Evolutionary conservation across 495 filamentous ascomycete genomes (phyloP), one percentile per base, ranked within the genome.

Genomic region (Penicillium cinerascens): DNA sequence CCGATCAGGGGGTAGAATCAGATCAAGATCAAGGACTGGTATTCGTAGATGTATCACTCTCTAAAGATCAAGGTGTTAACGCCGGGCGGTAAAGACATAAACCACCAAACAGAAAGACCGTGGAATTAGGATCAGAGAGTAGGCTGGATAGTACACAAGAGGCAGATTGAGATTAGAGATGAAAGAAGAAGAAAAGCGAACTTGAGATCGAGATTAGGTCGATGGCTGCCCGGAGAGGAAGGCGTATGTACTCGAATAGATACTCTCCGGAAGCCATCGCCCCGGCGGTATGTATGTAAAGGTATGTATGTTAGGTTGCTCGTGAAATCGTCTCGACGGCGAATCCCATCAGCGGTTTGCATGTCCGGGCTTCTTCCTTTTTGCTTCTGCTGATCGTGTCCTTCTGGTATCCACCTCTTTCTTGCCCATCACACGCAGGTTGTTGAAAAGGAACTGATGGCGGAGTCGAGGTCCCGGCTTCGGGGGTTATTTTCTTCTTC

Each of bases 321-420:
- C 56, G 50, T 59, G 51, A 54, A 55, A 23, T 59, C 56, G 44
- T 59, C 44, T 51, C 47, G 40, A 54, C 51, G 48, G 52, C 44
- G 20, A 38, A 47, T 20, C 38, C 26, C 17, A 33, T 43, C 20
- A 42, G 42, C 17, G 37, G 23, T 41, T 20, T 47, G 40, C 36
- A 47, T 43, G 29, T 20, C 18, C 13, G 27, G 42, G 35, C 15
- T 44, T 38, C 36, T 42, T 42, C 18, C 43, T n/a, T 48, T 26
- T 20, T 51, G 17, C 20, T 42, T 44, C 44, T 51, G 20, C 40
- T 20, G 16, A 20, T 44, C 33, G 20, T 22, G 36, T 42, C 23
- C 20, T 23, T 33, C n/a, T 44, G 27, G 17, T 36, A 37, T 43
- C 36, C 18, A 36, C 26, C 40, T 44, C 40, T 33, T 53, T 48